Evolutionary conservation across 768 basidiomycete species (phyloP), one percentile per base, ranked within the genome.

Genomic region (Pleurotus giganteus): DNA sequence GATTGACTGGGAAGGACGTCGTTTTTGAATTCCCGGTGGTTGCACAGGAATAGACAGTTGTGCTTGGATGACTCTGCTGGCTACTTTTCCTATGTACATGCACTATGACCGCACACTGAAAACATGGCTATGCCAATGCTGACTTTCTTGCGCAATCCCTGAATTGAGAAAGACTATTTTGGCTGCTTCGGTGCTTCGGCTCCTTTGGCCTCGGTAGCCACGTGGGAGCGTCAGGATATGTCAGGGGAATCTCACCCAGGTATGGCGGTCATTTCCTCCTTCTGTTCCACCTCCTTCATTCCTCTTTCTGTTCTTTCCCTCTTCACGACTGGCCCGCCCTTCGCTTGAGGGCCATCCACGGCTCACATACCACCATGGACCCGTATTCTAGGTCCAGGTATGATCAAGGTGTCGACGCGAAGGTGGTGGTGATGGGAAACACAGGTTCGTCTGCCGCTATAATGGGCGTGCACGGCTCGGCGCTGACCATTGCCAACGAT

Each of bases 1-100:
- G 89, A 59, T 77, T 97, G 70, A 96, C 94, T 61, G 95, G 95
- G 70, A 98, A 97, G 82, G 95, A 98, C 60, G 95, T 97, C 56
- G 86, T 89, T 53, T 94, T 94, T 69, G 91, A 94, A 79, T 94
- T 94, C 79, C 91, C 91, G 41, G 84, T 85, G 59, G 83, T 81
- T 61, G 75, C 77, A 63, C 85, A 86, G 69, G 84, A 88, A 71
- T 89, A 85, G 76, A 69, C 65, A 62, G 63, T 54, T 65, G 65
- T 66, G 58, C 69, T 70, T 63, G 62, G 66, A 71, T 63, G 60
- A 49, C 53, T 60, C 57, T 53, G 50, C 46, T 53, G 19, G 49
- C 49, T 69, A 69, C 58, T 63, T 58, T 60, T 53, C 61, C 55
- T 47, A 56, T 58, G 60, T 60, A 55, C 58, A 61, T 28, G 55